Conservation (phyloP, 1,284 basidiomycete species). For the Cryptococcus deneoformans region DNA sequence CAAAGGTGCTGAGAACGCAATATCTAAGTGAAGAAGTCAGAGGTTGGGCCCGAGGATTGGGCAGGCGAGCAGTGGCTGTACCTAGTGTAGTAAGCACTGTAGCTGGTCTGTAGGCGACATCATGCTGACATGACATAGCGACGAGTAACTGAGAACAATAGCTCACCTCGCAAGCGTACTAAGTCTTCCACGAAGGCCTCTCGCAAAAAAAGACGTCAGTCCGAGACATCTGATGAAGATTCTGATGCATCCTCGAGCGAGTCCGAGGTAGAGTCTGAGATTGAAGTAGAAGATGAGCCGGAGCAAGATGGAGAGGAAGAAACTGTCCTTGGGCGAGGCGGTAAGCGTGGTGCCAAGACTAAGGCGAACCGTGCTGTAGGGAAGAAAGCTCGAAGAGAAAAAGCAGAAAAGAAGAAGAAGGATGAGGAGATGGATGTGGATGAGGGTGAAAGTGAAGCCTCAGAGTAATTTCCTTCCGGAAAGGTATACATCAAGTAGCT, state of each 20-base stretch:
- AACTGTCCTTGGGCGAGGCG: constrained; percentile 37
- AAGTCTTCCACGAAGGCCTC: neutral
- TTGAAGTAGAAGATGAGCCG: constrained; percentile 16
- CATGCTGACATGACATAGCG: constrained; percentile 1
- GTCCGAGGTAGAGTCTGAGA: constrained; percentile 3
- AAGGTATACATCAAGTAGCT: neutral
- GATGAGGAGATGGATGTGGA: neutral
- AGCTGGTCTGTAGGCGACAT: constrained; percentile 1
- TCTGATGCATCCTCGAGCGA: constrained; percentile 11
- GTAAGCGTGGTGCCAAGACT: constrained; percentile 41
- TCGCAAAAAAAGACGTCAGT: constrained; percentile 7
- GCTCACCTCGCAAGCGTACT: constrained; percentile 19
- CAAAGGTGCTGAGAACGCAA: constrained; percentile 20
- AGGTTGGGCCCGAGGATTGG: constrained; percentile 23
- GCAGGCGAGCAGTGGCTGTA: constrained; percentile 15
- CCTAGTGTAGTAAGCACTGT: constrained; percentile 10
- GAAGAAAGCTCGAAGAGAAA: constrained; percentile 15
- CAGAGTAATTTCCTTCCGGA: too few species aligned
- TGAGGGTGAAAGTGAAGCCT: neutral
- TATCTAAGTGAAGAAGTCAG: constrained; percentile 34
- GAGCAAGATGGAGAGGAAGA: constrained; percentile 19
- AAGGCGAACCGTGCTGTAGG: constrained; percentile 38
- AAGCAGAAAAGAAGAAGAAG: constrained; percentile 4
- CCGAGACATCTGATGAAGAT: constrained; percentile 21
- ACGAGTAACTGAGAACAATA: neutral